Base-by-base conservation (phyloP, 768 basidiomycete genomes). In the Lanmaoa pseudosensibilis region DNA sequence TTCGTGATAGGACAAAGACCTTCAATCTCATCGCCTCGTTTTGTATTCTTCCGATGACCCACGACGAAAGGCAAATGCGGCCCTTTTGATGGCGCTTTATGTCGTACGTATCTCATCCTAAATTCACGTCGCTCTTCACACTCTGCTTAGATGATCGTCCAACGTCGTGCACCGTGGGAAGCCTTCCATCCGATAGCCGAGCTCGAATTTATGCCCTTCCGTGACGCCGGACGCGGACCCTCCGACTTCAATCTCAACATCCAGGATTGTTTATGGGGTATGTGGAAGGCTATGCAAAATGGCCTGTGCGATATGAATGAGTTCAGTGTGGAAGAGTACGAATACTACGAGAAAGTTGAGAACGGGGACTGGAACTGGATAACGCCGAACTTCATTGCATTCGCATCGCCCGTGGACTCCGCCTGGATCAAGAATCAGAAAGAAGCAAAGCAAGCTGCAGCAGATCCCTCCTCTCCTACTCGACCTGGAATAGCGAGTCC, bases 331-430 rank as follows among this genome's bases (percentile, higher is more conserved):
- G 88, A 90, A 58, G 94, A 95, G 59, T 98, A 98, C 69, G 92
- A 94, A 71, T 88, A 78, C 69, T 96, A 94, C 70, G 95, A 98
- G 70, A 94, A 94, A 73, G 94, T 95, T 41, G 92, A 94, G 73
- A 93, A 94, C 66, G 90, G 92, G 15, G 94, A 95, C 71, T 94
- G 93, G 90, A 96, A 96, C 67, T 95, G 92, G 92, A 80, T 94
- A 73, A 92, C 92, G 0, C 91, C 92, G 2, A 83, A 88, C 60
- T 94, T 94, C 66, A 89, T 98, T 64, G 94, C 95, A 12, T 96
- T 98, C 64, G 95, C 95, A 4, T 94, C 92, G 0, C 95, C 94
- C 0, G 83, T 92, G 59, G 92, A 96, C 68, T 77, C 83, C 0
- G 77, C 78, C 38, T 95, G 88, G 84, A 79, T 94, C 64, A 92